Conservation (phyloP, 129 eudicot genomes). For the Centella asiatica region DNA sequence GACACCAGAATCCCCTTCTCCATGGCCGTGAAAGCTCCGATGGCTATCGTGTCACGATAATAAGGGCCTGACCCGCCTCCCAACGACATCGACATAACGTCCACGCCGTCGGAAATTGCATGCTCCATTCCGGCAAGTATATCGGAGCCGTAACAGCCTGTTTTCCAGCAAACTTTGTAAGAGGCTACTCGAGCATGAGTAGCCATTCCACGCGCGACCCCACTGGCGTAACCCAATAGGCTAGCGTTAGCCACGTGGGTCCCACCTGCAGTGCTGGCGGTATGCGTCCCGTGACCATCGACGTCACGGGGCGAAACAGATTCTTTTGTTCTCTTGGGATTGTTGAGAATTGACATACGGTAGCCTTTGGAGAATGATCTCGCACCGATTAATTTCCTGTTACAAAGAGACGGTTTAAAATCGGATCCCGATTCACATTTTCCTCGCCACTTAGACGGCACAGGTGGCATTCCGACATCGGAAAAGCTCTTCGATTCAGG, state of each 20-base stretch:
- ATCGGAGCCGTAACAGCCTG: slow-evolving; percentile 76
- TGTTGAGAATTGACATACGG: slow-evolving; percentile 32
- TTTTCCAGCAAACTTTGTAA: slow-evolving; percentile 69
- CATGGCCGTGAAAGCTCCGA: slow-evolving; percentile 73
- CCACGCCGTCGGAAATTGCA: slow-evolving; percentile 69
- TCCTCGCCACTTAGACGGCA: slow-evolving; percentile 59
- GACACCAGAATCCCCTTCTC: slow-evolving; percentile 79
- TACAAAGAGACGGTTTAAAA: slow-evolving; percentile 37
- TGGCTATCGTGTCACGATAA: slow-evolving; percentile 58
- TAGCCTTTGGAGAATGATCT: slow-evolving; percentile 56
- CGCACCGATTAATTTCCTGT: slow-evolving; percentile 77
- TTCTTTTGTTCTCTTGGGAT: slow-evolving; percentile 17
- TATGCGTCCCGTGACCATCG: slow-evolving; percentile 95
- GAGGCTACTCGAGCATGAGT: slow-evolving; percentile 59
- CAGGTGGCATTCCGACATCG: slow-evolving; percentile 42
- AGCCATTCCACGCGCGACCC: slow-evolving; percentile 88
- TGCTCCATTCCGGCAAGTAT: slow-evolving; percentile 77
- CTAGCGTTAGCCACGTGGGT: slow-evolving; percentile 52
- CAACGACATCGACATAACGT: slow-evolving; percentile 64
- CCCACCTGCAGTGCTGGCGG: slow-evolving; percentile 78
- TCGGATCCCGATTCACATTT: slow-evolving; percentile 48
- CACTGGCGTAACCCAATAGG: slow-evolving; percentile 68
- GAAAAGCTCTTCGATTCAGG: slow-evolving; percentile 59
- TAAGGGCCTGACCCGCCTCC: slow-evolving; percentile 75
- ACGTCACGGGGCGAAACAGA: slow-evolving; percentile 56